A percentile compares a stretch with the other conserved stretches of the same genome.
These are phyloP conservation scores for Brassica rapa DNA, from an alignment of 345 rosid species.

Conservation along the genomic window DNA sequence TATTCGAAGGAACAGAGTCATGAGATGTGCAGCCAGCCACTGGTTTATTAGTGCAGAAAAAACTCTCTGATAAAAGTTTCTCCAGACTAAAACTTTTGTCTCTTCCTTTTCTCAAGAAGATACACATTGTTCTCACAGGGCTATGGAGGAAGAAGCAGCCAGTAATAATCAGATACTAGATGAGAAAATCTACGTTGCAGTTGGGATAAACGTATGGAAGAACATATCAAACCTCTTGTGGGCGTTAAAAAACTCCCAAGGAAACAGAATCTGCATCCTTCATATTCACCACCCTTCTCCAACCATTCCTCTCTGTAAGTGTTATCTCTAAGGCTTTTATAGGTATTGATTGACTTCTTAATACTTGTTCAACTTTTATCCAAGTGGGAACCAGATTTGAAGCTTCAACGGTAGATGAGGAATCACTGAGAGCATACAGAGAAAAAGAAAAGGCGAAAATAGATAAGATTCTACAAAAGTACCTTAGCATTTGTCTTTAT, in stretches of 20 bases:
- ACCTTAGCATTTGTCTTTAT: conserved; percentile 48
- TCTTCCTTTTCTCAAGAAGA: neutral
- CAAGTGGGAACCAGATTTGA: conserved; percentile 73
- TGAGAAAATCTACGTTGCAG: conserved; percentile 68
- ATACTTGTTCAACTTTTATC: conserved; percentile 2
- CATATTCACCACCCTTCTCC: conserved; percentile 68
- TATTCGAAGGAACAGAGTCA: conserved; percentile 31
- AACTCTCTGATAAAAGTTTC: neutral
- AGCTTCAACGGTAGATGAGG: conserved; percentile 48
- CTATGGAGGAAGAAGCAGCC: conserved; percentile 37
- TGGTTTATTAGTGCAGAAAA: neutral
- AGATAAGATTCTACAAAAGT: conserved; percentile 53
- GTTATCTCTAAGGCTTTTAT: neutral
- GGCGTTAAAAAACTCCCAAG: conserved; percentile 61
- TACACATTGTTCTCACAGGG: neutral
- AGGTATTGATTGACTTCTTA: conserved; percentile 9
- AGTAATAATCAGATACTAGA: conserved; percentile 44
- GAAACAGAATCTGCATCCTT: conserved; percentile 62
- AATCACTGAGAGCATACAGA: conserved; percentile 58
- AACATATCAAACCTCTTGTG: conserved; percentile 51
- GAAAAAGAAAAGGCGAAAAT: conserved; percentile 52
- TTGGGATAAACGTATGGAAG: conserved; percentile 50
- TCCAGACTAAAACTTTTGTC: neutral
- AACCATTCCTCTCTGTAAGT: conserved; percentile 66
- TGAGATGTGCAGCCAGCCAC: conserved; percentile 15